A percentile compares a stretch with the other conserved stretches of the same genome.
These are phyloP conservation scores for Vigna reflexopilosa DNA, from an alignment of 306 rosid genomes.

Conservation along the genomic window DNA sequence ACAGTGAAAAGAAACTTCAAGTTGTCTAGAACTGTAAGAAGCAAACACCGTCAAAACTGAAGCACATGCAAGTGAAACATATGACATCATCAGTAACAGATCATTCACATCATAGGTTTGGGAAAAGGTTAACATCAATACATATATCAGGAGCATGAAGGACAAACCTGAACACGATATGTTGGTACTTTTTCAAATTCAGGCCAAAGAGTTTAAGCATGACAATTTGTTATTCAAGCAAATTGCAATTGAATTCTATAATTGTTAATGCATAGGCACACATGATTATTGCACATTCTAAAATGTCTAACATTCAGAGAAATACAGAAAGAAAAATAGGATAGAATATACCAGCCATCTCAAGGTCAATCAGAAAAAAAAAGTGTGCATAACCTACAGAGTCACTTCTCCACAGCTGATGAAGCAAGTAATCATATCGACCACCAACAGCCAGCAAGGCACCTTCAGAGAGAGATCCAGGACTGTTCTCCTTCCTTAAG, in stretches of 20 bases:
- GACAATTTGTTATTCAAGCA: slow-evolving; percentile 33
- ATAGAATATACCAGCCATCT: slow-evolving; percentile 32
- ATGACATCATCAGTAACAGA: slow-evolving; percentile 6
- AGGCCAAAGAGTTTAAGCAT: slow-evolving; percentile 35
- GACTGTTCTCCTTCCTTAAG: slow-evolving; percentile 76
- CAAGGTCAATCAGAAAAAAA: slow-evolving; percentile 30
- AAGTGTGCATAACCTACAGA: slow-evolving; percentile 59
- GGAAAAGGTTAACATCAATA: slow-evolving; percentile 23
- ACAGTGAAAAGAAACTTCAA: slow-evolving; percentile 27
- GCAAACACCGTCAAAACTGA: slow-evolving; percentile 22
- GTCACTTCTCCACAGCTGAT: slow-evolving; percentile 71
- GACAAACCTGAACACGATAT: slow-evolving; percentile 7
- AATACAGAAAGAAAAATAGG: slow-evolving; percentile 19
- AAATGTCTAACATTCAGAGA: slow-evolving; percentile 37
- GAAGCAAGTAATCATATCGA: slow-evolving; percentile 85
- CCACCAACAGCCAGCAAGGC: slow-evolving; percentile 89
- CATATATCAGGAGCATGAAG: slow-evolving; percentile 22
- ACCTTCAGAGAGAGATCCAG: slow-evolving; percentile 81
- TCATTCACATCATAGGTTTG: not conserved
- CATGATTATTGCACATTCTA: slow-evolving; percentile 27
- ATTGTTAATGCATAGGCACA: slow-evolving; percentile 24
- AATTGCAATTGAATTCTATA: slow-evolving; percentile 12
- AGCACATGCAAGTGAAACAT: slow-evolving; percentile 28
- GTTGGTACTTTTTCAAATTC: slow-evolving; percentile 29
- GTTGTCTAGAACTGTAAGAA: slow-evolving; percentile 30